Percentiles rank a stretch among this genome's conserved stretches.
Evolutionary conservation across 148 eudicot genomes (phyloP).

Genomic region (Dianthus caryophyllus): DNA sequence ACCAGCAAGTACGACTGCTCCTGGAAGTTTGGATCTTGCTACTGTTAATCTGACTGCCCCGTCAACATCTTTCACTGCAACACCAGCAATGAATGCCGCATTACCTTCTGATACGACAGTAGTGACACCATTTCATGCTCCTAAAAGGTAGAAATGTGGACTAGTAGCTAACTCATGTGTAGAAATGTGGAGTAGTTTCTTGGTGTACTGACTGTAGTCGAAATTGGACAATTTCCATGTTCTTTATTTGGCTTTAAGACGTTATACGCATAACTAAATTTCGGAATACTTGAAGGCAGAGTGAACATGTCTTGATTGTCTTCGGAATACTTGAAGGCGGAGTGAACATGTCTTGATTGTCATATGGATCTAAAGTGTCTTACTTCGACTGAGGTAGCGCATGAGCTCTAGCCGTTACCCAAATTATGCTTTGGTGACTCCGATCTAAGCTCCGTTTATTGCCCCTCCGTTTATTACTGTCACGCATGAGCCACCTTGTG

Average conservation of each 20-base stretch:
- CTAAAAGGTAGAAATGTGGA: constrained; percentile 22
- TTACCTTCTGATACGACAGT: constrained; percentile 12
- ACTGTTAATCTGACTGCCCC: neutral
- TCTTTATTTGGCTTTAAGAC: neutral
- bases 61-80: neutral
- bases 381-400: too few relatives aligned
- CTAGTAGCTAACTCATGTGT: constrained; percentile 21
- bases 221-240: constrained; percentile 6
- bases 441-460: too few relatives aligned
- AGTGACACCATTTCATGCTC: constrained; percentile 16
- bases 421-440: too few relatives aligned
- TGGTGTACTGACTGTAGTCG: too few relatives aligned
- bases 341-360: too few relatives aligned
- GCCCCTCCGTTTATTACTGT: too few relatives aligned
- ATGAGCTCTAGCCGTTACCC: too few relatives aligned
- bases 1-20: constrained; percentile 1
- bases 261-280: neutral
- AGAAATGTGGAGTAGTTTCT: constrained; percentile 19
- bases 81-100: constrained; percentile 4
- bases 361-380: too few relatives aligned
- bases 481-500: too few relatives aligned
- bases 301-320: too few relatives aligned
- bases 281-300: too few relatives aligned
- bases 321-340: neutral
- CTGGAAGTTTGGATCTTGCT: neutral